These are phyloP conservation scores for Penicillium sumatraense DNA, from an alignment of 2,329 filamentous ascomycete species.

Conservation along the genomic window DNA sequence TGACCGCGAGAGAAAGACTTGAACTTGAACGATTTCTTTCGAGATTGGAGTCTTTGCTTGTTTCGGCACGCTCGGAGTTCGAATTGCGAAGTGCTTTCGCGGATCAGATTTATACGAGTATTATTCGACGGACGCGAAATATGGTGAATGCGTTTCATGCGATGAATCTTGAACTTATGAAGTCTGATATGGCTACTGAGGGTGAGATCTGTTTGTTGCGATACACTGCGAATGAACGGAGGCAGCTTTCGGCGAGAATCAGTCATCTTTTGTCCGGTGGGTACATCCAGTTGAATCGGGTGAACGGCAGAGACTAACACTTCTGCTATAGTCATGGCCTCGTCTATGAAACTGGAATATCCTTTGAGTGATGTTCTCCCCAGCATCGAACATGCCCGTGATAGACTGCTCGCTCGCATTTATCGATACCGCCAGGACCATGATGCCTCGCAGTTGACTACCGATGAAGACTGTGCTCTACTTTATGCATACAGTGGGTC, in stretches of 20 bases:
- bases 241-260: conserved; percentile 81
- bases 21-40: conserved; percentile 79
- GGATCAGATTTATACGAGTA: conserved; percentile 69
- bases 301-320: no score
- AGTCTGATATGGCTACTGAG: conserved; percentile 73
- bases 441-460: conserved; percentile 50
- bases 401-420: conserved; percentile 82
- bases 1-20: conserved; percentile 85
- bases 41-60: conserved; percentile 74
- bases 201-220: conserved; percentile 81
- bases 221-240: conserved; percentile 78
- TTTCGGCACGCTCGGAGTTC: conserved; percentile 80
- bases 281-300: conserved; percentile 40
- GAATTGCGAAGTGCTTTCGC: conserved; percentile 88
- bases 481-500: conserved; percentile 83
- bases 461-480: conserved; percentile 77
- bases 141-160: conserved; percentile 94
- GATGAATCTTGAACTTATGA: conserved; percentile 90
- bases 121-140: conserved; percentile 78
- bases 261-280: conserved; percentile 80
- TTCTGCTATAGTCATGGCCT: conserved; percentile 71
- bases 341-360: conserved; percentile 92
- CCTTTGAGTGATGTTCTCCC: conserved; percentile 88
- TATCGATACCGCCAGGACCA: conserved; percentile 81
- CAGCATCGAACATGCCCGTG: conserved; percentile 77